phyloP scores from a whole-genome alignment of 352 stramenopile genomes.

The Pilasporangium apinafurcum region DNA sequence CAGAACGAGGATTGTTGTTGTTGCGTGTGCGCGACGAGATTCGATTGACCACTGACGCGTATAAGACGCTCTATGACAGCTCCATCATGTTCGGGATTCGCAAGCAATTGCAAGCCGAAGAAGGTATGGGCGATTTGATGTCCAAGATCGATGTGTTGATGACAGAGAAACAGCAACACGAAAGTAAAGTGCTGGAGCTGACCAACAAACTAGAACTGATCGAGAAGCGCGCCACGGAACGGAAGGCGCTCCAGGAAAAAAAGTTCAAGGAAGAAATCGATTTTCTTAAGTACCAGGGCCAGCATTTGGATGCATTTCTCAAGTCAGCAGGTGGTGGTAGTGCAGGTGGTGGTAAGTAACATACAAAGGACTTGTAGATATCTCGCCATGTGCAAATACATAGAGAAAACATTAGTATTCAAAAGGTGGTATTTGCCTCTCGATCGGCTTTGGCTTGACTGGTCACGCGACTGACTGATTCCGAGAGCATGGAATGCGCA shows the following conservation, averaged over 20 bases:
- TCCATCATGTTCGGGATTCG: slow-evolving; percentile 91
- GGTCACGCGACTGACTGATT: slow-evolving; percentile 19
- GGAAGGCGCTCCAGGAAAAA: slow-evolving; percentile 88
- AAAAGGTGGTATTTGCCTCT: neutral
- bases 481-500: slow-evolving; percentile 47
- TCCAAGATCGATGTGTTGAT: slow-evolving; percentile 41
- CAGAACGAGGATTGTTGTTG: slow-evolving; percentile 88
- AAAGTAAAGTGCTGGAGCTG: slow-evolving; percentile 84
- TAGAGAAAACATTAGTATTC: slow-evolving; percentile 2
- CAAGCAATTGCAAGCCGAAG: slow-evolving; percentile 92
- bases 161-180: slow-evolving; percentile 57
- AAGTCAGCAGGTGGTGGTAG: slow-evolving; percentile 76
- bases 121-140: slow-evolving; percentile 87
- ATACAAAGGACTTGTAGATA: neutral
- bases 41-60: slow-evolving; percentile 91
- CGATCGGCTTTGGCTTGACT: slow-evolving; percentile 1
- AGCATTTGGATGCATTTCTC: slow-evolving; percentile 94
- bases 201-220: slow-evolving; percentile 91
- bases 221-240: slow-evolving; percentile 87
- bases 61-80: slow-evolving; percentile 94
- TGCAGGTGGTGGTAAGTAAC: slow-evolving; percentile 5
- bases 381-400: neutral
- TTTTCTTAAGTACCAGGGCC: slow-evolving; percentile 94
- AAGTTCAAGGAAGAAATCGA: slow-evolving; percentile 93
- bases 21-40: slow-evolving; percentile 92